Evolutionary conservation across 495 filamentous ascomycete species (phyloP).

Genomic region (Evernia prunastri): DNA sequence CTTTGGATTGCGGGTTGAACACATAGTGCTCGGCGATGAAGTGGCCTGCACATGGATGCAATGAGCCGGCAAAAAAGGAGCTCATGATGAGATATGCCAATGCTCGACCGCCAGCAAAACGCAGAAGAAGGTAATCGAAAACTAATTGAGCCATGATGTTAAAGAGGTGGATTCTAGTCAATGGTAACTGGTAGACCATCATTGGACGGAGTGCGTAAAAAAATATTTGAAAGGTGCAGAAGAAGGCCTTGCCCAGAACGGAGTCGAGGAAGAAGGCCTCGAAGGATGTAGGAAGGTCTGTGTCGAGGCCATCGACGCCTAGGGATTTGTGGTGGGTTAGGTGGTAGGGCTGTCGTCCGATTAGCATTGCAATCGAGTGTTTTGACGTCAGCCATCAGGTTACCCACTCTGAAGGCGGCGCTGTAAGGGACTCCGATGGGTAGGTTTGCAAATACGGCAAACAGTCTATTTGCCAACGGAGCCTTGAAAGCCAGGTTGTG

Average conservation of each 20-base stretch:
- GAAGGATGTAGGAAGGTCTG: slow-evolving; percentile 85
- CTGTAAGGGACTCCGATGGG: slow-evolving; percentile 95
- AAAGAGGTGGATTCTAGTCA: slow-evolving; percentile 76
- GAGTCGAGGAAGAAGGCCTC: slow-evolving; percentile 94
- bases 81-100: slow-evolving; percentile 76
- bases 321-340: slow-evolving; percentile 99
- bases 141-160: slow-evolving; percentile 70
- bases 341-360: slow-evolving; percentile 75
- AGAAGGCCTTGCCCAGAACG: slow-evolving; percentile 96
- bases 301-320: slow-evolving; percentile 92
- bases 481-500: slow-evolving; percentile 94
- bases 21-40: slow-evolving; percentile 99
- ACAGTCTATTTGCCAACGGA: slow-evolving; percentile 70
- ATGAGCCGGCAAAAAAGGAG: slow-evolving; percentile 85
- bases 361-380: slow-evolving; percentile 11
- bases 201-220: slow-evolving; percentile 99
- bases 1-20: slow-evolving; percentile 54
- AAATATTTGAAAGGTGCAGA: slow-evolving; percentile 98
- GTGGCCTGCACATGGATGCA: slow-evolving; percentile 94
- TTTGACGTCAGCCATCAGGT: neutral
- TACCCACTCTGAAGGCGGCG: slow-evolving; percentile 78
- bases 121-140: slow-evolving; percentile 69
- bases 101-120: slow-evolving; percentile 48
- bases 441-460: slow-evolving; percentile 90
- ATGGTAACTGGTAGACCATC: slow-evolving; percentile 82